Conservation (phyloP, 306 rosid species). For the Mimosa bimucronata region DNA sequence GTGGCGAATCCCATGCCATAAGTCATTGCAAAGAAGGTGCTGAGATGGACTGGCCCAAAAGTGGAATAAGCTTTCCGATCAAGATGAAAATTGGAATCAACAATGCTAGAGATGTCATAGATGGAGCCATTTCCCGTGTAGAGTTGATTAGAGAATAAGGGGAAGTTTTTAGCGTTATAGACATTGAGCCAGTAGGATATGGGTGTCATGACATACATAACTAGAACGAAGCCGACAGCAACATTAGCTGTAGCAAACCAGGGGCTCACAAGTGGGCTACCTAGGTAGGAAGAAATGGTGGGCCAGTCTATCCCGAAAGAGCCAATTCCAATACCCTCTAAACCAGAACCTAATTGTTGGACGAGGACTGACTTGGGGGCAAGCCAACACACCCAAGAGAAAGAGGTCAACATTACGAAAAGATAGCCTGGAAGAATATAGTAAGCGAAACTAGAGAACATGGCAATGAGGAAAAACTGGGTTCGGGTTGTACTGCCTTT, state of each 20-base stretch:
- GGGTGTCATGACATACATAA: constrained; percentile 63
- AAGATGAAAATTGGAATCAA: constrained; percentile 50
- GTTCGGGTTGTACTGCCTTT: constrained; percentile 47
- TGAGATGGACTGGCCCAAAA: constrained; percentile 54
- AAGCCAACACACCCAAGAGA: constrained; percentile 69
- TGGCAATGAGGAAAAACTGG: constrained; percentile 52
- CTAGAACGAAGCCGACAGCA: constrained; percentile 48
- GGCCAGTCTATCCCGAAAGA: constrained; percentile 64
- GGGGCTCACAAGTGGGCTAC: constrained; percentile 65
- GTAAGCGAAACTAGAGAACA: constrained; percentile 53
- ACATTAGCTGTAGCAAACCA: constrained; percentile 62
- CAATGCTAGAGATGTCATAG: constrained; percentile 47
- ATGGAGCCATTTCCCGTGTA: constrained; percentile 48
- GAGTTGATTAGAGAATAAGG: constrained; percentile 50
- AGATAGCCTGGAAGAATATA: constrained; percentile 57
- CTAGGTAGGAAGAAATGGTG: constrained; percentile 54
- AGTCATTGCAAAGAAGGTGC: constrained; percentile 64
- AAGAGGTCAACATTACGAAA: constrained; percentile 42
- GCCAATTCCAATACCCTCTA: constrained; percentile 57
- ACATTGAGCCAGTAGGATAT: constrained; percentile 43
- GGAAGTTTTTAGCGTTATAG: constrained; percentile 55
- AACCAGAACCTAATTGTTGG: constrained; percentile 64
- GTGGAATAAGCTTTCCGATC: constrained; percentile 45
- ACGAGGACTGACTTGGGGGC: constrained; percentile 47
- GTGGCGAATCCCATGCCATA: constrained; percentile 67